Evolutionary conservation across 805 yeast genomes (phyloP).

Genomic region (Saturnispora besseyi): DNA sequence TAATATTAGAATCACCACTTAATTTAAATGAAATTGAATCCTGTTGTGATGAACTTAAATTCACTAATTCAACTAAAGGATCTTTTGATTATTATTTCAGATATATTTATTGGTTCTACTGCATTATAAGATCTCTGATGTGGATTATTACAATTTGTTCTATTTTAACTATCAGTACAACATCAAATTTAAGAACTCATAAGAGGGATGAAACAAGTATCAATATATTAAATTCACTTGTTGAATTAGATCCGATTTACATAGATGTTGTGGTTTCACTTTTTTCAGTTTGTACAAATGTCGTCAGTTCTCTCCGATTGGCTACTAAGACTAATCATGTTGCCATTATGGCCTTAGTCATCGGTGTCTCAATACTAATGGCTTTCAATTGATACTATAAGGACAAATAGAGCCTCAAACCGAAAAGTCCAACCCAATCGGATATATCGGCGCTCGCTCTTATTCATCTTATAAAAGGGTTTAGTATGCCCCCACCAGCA

Average conservation of each 20-base stretch:
- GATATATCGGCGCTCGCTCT: background rate
- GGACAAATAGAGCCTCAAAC: background rate
- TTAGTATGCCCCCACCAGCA: background rate
- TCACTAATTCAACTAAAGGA: background rate
- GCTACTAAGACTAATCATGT: background rate
- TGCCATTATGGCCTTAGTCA: background rate
- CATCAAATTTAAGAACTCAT: background rate
- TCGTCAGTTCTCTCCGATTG: background rate
- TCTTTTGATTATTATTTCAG: background rate
- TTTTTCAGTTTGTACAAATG: background rate
- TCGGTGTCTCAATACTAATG: background rate
- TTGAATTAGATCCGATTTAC: background rate
- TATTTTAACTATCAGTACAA: background rate
- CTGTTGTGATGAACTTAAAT: background rate
- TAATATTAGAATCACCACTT: background rate
- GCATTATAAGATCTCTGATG: slow-evolving; percentile 4
- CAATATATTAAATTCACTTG: background rate
- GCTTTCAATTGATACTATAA: background rate
- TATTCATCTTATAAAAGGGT: background rate
- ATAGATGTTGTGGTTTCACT: slow-evolving; percentile 3
- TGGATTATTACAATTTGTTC: slow-evolving; percentile 2
- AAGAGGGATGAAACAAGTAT: slow-evolving; percentile 1
- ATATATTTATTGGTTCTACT: slow-evolving; percentile 3
- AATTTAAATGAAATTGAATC: background rate
- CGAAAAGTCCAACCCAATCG: slow-evolving; percentile 3